A percentile compares a stretch with the other conserved stretches of the same genome.
Conservation (phyloP, 805 yeast species). For the Candida coleopterorum region DNA sequence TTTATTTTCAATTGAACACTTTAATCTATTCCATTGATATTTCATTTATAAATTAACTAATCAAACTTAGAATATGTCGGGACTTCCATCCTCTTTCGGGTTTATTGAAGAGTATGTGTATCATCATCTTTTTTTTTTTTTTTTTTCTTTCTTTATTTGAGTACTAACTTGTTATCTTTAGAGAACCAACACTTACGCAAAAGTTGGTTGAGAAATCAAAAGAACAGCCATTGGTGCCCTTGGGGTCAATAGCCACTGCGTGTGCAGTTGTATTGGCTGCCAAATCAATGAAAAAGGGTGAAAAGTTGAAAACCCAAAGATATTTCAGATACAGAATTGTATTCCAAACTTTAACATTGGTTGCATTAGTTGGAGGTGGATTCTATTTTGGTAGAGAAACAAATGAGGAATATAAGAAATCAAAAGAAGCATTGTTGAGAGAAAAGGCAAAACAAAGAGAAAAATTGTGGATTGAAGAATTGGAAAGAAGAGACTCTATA, state of each 20-base stretch:
- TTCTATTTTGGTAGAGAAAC: slow-evolving; percentile 54
- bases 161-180: slow-evolving; percentile 15
- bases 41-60: too few relatives aligned
- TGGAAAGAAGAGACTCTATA: slow-evolving; percentile 80
- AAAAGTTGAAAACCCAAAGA: slow-evolving; percentile 69
- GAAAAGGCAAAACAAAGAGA: slow-evolving; percentile 86
- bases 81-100: slow-evolving; percentile 7
- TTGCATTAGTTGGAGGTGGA: slow-evolving; percentile 81
- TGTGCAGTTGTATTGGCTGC: slow-evolving; percentile 81
- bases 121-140: too few relatives aligned
- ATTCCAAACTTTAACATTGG: slow-evolving; percentile 77
- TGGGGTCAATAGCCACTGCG: slow-evolving; percentile 74
- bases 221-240: slow-evolving; percentile 86
- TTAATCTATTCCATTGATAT: too few relatives aligned
- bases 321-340: slow-evolving; percentile 90
- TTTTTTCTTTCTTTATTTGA: slow-evolving; percentile 2
- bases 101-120: slow-evolving; percentile 10
- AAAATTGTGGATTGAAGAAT: slow-evolving; percentile 79
- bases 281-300: slow-evolving; percentile 66
- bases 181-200: slow-evolving; percentile 44
- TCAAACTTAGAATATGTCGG: not conserved
- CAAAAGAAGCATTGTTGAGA: slow-evolving; percentile 60
- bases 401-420: slow-evolving; percentile 34
- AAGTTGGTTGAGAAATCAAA: slow-evolving; percentile 60
- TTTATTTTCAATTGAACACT: too few relatives aligned